A percentile compares a stretch with the other conserved stretches of the same genome.
These are phyloP conservation scores for Acanthamoeba lenticulata DNA, from an alignment of 208 protist species.

Conservation along the genomic window DNA sequence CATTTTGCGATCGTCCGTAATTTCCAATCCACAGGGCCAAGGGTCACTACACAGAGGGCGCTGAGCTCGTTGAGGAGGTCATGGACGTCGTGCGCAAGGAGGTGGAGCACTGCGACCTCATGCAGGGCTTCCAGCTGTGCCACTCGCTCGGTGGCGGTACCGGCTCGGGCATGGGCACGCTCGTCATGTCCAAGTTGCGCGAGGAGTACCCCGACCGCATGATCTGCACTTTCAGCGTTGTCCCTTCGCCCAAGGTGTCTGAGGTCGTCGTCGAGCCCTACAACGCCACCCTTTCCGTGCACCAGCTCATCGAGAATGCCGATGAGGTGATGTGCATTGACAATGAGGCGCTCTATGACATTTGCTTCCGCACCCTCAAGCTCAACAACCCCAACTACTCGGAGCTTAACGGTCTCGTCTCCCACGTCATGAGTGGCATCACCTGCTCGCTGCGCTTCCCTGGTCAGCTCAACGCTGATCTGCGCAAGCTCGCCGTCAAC, in stretches of 20 bases:
- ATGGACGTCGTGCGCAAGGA: slow-evolving; percentile 98
- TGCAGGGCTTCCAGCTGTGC: slow-evolving; percentile 98
- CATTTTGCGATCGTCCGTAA: background rate
- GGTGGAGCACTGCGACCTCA: slow-evolving; percentile 97
- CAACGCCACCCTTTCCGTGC: slow-evolving; percentile 96
- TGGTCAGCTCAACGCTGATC: slow-evolving; percentile 96
- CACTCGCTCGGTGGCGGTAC: slow-evolving; percentile 99
- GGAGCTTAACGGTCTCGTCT: slow-evolving; percentile 97
- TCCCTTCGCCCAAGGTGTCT: slow-evolving; percentile 98
- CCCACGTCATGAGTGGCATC: slow-evolving; percentile 94
- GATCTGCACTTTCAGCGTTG: slow-evolving; percentile 98
- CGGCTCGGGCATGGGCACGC: slow-evolving; percentile 97
- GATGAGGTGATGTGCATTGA: slow-evolving; percentile 98
- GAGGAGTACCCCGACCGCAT: slow-evolving; percentile 99
- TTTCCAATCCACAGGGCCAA: slow-evolving; percentile 82
- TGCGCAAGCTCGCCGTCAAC: slow-evolving; percentile 97
- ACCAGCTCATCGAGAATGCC: slow-evolving; percentile 98
- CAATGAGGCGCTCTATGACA: slow-evolving; percentile 99
- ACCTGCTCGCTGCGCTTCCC: slow-evolving; percentile 97
- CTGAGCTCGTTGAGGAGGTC: slow-evolving; percentile 97
- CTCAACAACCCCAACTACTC: slow-evolving; percentile 96
- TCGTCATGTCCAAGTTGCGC: slow-evolving; percentile 97
- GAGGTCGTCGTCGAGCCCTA: slow-evolving; percentile 98
- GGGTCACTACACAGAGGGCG: slow-evolving; percentile 99
- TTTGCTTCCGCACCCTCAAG: slow-evolving; percentile 98